Base-by-base conservation (phyloP, 2,329 filamentous ascomycete genomes). In the Aspergillus arachidicola region DNA sequence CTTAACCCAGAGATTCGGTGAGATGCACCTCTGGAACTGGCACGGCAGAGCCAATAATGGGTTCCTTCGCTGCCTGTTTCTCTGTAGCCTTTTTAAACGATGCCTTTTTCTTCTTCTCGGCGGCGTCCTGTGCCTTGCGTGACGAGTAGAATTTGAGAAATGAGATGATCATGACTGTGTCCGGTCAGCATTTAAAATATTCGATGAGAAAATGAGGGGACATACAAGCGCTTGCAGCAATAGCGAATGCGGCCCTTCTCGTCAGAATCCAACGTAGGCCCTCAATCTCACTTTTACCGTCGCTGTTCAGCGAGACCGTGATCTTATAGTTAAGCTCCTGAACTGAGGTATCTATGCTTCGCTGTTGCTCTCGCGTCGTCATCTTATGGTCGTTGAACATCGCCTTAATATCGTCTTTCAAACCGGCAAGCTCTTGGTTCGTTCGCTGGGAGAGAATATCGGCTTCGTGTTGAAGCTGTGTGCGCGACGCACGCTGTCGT, bases 291-390 rank as follows among this genome's bases (percentile, higher is more conserved):
- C 91, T 94, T 76, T 94, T 94, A 55, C 91, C 89, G 77, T 98
- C 95, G 66, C 92, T 95, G 76, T 93, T 96, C 50, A 99, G 85
- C 46, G 87, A 85, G 36, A 97, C 93, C 26, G 92, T 96, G 77
- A 99, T 98, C 76, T 96, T 95, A 80, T 98, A 97, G 79, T 94
- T 96, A 69, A 98, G 85, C 81, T 97, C 91, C 83, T 97, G 94
- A 66, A 97, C 94, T 85, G 89, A 89, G 57, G 91, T 91, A 74
- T 98, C 94, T 73, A 92, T 90, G 7, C 85, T 85, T 74, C 93
- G 89, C 79, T 97, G 93, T 76, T 97, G 92, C 77, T 94, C 91
- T 60, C 93, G 84, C 1, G 96, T 93, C 2, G 88, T 87, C 91
- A 98, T 96, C 76, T 94, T 95, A 50, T 96, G 88, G 75, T 99